Percentiles rank a stretch among this genome's conserved stretches.
Evolutionary conservation across 2,329 filamentous ascomycete species (phyloP).

Genomic region (Nothomitra cinnamomea): DNA sequence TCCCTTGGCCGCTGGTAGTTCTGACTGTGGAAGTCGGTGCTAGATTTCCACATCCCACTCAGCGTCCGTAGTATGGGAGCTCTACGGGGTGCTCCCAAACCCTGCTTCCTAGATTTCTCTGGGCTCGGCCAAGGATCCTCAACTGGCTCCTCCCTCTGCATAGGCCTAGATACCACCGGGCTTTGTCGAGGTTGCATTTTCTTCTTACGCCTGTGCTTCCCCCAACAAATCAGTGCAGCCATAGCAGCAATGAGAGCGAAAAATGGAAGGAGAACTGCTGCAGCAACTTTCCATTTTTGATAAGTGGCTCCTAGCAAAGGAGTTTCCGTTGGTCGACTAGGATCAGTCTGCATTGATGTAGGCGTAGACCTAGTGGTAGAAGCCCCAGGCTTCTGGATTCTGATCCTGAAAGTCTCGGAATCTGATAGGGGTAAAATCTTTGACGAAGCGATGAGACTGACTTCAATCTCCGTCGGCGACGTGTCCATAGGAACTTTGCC

Average conservation of each 20-base stretch:
- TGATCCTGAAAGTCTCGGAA: constrained; percentile 27
- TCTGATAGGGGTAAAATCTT: constrained; percentile 20
- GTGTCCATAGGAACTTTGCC: constrained; percentile 30
- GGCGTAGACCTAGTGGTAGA: background rate
- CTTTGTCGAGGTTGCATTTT: background rate
- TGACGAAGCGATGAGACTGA: constrained; percentile 27
- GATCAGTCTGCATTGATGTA: background rate
- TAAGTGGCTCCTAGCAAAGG: background rate
- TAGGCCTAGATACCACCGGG: background rate
- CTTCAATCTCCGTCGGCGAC: constrained; percentile 22
- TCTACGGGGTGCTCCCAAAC: background rate
- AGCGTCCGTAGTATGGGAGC: background rate
- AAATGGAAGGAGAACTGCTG: background rate
- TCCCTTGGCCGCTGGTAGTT: background rate
- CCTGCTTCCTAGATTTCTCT: background rate
- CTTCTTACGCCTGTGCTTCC: background rate
- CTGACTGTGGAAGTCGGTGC: background rate
- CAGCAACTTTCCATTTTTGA: background rate
- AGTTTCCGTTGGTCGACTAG: background rate
- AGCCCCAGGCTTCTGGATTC: constrained; percentile 11
- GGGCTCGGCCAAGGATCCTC: constrained; percentile 1
- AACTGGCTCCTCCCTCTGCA: background rate
- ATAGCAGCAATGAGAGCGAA: constrained; percentile 1
- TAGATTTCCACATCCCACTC: constrained; percentile 3
- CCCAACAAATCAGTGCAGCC: background rate